Evolutionary conservation across 2,329 filamentous ascomycete species (phyloP).

Genomic region (Penicillium sp.): DNA sequence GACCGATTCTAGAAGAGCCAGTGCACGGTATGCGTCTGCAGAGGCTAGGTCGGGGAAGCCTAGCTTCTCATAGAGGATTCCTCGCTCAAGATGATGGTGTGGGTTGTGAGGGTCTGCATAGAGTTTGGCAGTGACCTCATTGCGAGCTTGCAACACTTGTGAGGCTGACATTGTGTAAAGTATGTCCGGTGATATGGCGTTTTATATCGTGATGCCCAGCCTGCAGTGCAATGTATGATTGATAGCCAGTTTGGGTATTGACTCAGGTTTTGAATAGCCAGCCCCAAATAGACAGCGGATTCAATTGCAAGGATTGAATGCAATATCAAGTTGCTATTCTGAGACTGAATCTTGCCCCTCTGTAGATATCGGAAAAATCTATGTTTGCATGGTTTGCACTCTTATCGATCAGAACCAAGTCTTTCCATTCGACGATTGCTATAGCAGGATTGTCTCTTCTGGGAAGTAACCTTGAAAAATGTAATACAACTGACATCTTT

Average conservation of each 20-base stretch:
- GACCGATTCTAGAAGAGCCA: constrained; percentile 83
- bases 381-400: background rate
- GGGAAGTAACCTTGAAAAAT: too few relatives aligned
- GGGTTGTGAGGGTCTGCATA: constrained; percentile 46
- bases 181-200: background rate
- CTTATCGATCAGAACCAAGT: background rate
- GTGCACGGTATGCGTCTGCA: constrained; percentile 85
- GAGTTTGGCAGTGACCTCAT: constrained; percentile 55
- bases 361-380: constrained; percentile 10
- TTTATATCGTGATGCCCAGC: constrained; percentile 1
- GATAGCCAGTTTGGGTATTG: background rate
- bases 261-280: background rate
- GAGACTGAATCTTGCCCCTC: constrained; percentile 4
- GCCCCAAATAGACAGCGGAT: background rate
- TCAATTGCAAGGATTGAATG: background rate
- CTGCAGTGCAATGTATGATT: background rate
- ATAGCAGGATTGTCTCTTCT: too few relatives aligned
- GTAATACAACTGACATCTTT: too few relatives aligned
- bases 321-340: background rate
- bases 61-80: constrained; percentile 69
- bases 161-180: constrained; percentile 17
- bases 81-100: constrained; percentile 54
- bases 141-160: constrained; percentile 46
- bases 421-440: too few relatives aligned
- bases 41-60: constrained; percentile 88